phyloP scores from a whole-genome alignment of 2,329 filamentous ascomycete species.

The Diplodia mutila region DNA sequence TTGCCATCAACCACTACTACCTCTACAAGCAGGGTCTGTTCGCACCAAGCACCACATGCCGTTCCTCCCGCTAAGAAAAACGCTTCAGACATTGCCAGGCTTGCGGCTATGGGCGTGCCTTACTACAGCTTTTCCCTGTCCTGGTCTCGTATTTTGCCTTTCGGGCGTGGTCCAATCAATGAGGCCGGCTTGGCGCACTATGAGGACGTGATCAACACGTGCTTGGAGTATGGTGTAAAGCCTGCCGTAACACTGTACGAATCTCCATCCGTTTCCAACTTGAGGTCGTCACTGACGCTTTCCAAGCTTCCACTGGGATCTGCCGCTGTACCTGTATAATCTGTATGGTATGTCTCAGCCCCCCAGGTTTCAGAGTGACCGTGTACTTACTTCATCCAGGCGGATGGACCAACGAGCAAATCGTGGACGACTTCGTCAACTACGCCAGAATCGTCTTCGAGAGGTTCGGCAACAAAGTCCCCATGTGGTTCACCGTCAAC shows the following conservation, averaged over 20 bases:
- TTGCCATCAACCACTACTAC: constrained; percentile 56
- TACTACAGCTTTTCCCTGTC: constrained; percentile 51
- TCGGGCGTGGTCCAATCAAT: constrained; percentile 51
- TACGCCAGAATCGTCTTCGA: constrained; percentile 47
- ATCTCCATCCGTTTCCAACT: not conserved
- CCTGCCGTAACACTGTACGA: constrained; percentile 50
- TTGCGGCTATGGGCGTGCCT: constrained; percentile 41
- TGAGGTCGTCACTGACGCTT: not conserved
- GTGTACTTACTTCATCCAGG: constrained; percentile 25
- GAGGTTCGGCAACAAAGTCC: constrained; percentile 45
- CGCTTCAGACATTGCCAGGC: constrained; percentile 41
- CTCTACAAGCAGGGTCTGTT: constrained; percentile 49
- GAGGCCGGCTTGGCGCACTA: constrained; percentile 53
- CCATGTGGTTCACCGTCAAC: constrained; percentile 49
- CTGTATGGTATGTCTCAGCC: constrained; percentile 36
- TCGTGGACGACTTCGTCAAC: constrained; percentile 44
- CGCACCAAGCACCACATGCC: not conserved
- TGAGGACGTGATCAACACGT: constrained; percentile 52
- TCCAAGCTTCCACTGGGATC: constrained; percentile 12
- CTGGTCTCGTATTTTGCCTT: constrained; percentile 56
- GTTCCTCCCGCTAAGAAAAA: not conserved
- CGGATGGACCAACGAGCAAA: constrained; percentile 39
- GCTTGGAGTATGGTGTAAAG: constrained; percentile 48
- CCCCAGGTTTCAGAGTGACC: accelerated
- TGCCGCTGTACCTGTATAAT: constrained; percentile 42